phyloP scores from a whole-genome alignment of 768 basidiomycete species.

The Tulasnella sp. region DNA sequence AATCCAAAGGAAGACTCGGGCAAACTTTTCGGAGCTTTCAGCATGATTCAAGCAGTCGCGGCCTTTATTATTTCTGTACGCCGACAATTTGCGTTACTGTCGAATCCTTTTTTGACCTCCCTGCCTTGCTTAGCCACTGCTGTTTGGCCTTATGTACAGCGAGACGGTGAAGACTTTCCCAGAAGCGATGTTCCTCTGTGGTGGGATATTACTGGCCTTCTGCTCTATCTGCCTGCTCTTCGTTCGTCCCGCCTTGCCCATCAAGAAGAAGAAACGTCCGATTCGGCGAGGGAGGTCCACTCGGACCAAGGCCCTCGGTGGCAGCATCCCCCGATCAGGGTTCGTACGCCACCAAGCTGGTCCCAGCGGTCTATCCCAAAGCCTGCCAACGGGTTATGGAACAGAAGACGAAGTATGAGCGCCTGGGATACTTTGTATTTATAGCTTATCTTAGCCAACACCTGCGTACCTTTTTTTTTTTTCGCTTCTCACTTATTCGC shows the following conservation, averaged over 20 bases:
- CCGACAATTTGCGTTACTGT: neutral
- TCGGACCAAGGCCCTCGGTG: slow-evolving; percentile 2
- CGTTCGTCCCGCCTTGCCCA: slow-evolving; percentile 7
- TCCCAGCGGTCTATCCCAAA: neutral
- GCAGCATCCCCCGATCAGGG: neutral
- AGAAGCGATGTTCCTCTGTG: slow-evolving; percentile 18
- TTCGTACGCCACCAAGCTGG: neutral
- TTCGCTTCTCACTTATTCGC: neutral
- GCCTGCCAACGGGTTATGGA: neutral
- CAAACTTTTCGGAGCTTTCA: slow-evolving; percentile 27
- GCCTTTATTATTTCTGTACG: slow-evolving; percentile 18
- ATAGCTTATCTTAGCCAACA: neutral
- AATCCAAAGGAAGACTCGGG: slow-evolving; percentile 22
- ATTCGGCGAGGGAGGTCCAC: slow-evolving; percentile 4
- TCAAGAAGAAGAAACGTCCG: slow-evolving; percentile 14
- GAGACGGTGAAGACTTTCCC: slow-evolving; percentile 24
- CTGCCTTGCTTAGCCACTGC: slow-evolving; percentile 8
- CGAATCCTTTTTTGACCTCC: neutral
- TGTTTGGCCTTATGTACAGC: slow-evolving; percentile 23
- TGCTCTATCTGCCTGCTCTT: slow-evolving; percentile 1
- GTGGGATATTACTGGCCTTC: neutral
- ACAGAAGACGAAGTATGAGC: neutral
- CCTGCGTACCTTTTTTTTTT: neutral
- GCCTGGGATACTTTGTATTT: neutral
- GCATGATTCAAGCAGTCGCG: slow-evolving; percentile 17